Conservation (phyloP, 768 basidiomycete genomes). For the Boletus sensibilis region DNA sequence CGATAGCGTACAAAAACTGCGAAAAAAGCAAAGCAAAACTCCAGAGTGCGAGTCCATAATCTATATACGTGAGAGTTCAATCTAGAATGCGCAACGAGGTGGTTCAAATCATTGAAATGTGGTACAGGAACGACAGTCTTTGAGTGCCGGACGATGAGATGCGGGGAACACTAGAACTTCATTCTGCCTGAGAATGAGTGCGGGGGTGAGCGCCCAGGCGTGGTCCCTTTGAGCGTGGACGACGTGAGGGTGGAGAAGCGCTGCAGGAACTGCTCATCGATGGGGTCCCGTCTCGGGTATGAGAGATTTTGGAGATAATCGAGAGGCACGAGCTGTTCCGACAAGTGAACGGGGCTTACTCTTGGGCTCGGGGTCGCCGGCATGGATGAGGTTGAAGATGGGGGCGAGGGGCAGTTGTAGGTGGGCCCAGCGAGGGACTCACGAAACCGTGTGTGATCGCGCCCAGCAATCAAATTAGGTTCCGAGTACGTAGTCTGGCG, state of each 20-base stretch:
- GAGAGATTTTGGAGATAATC: conserved; percentile 56
- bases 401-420: conserved; percentile 30
- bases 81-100: conserved; percentile 21
- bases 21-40: conserved; percentile 15
- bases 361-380: conserved; percentile 39
- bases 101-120: conserved; percentile 9
- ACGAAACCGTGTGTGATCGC: conserved; percentile 24
- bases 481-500: conserved; percentile 36
- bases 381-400: conserved; percentile 39
- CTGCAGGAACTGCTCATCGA: conserved; percentile 62
- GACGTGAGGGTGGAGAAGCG: conserved; percentile 44
- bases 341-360: conserved; percentile 19
- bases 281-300: conserved; percentile 58
- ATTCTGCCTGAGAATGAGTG: conserved; percentile 29
- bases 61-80: conserved; percentile 29
- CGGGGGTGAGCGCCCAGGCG: conserved; percentile 16
- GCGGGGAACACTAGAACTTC: conserved; percentile 9
- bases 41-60: conserved; percentile 29
- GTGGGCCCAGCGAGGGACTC: conserved; percentile 21
- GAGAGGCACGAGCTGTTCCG: conserved; percentile 55
- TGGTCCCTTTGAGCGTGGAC: conserved; percentile 17
- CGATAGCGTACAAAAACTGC: conserved; percentile 25
- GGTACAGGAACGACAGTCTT: conserved; percentile 2
- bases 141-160: background rate
- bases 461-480: conserved; percentile 23